These are phyloP conservation scores for Komagataella pastoris DNA, from an alignment of 805 yeast genomes.

Conservation along the genomic window DNA sequence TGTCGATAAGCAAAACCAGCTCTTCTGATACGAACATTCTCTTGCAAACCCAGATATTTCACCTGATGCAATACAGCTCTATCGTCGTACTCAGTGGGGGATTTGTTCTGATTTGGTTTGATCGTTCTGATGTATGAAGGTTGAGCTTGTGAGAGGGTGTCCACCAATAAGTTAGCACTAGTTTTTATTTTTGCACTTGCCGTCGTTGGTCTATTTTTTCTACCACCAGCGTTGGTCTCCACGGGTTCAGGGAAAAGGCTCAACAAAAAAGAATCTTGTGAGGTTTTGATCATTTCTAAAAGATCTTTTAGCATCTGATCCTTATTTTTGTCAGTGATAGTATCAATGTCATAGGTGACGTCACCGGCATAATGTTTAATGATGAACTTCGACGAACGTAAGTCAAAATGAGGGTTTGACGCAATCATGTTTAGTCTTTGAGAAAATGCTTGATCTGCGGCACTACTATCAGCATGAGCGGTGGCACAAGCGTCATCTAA, in stretches of 20 bases:
- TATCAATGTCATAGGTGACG: slow-evolving; percentile 78
- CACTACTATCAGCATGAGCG: slow-evolving; percentile 93
- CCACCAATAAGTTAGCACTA: slow-evolving; percentile 84
- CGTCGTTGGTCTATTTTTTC: slow-evolving; percentile 79
- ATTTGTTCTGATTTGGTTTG: slow-evolving; percentile 89
- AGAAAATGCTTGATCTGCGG: slow-evolving; percentile 94
- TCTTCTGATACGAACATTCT: slow-evolving; percentile 93
- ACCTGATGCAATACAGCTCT: slow-evolving; percentile 90
- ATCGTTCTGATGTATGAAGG: slow-evolving; percentile 97
- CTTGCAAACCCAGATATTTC: slow-evolving; percentile 90
- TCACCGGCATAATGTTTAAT: slow-evolving; percentile 98
- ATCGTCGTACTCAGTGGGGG: slow-evolving; percentile 81
- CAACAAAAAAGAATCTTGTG: slow-evolving; percentile 50
- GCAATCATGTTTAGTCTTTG: slow-evolving; percentile 82
- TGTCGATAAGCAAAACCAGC: slow-evolving; percentile 98
- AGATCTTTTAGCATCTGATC: slow-evolving; percentile 87
- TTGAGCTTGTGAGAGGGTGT: slow-evolving; percentile 77
- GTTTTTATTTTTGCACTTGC: slow-evolving; percentile 90
- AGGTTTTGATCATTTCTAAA: slow-evolving; percentile 62
- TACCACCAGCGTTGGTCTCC: slow-evolving; percentile 38
- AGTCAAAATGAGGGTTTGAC: slow-evolving; percentile 75
- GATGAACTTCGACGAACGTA: slow-evolving; percentile 75
- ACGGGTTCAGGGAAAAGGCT: slow-evolving; percentile 51
- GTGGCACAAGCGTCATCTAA: slow-evolving; percentile 95
- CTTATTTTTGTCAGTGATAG: slow-evolving; percentile 94